These are phyloP conservation scores for Termitomyces sp. DNA, from an alignment of 768 basidiomycete species.

Conservation along the genomic window DNA sequence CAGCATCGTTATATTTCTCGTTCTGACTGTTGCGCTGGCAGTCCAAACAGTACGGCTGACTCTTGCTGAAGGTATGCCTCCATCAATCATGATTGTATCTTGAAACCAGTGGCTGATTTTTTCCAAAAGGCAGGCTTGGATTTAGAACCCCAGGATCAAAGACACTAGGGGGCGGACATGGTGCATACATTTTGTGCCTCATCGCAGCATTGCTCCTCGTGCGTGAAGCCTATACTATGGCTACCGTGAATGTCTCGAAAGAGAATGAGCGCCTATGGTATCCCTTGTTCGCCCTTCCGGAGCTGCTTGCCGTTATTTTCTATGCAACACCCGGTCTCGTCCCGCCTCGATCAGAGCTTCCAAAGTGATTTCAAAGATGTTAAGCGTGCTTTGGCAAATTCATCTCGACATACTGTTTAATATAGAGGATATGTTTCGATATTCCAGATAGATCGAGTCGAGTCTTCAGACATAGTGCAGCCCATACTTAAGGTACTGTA, in stretches of 20 bases:
- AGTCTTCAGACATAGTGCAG: neutral
- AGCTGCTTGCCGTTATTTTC: conserved; percentile 30
- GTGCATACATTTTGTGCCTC: conserved; percentile 23
- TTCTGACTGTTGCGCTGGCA: conserved; percentile 28
- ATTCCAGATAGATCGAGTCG: neutral
- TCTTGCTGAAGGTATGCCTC: conserved; percentile 11
- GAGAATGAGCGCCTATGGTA: conserved; percentile 36
- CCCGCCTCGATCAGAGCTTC: conserved; percentile 28
- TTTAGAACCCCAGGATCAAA: neutral
- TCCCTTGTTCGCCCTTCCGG: conserved; percentile 33
- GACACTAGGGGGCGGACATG: conserved; percentile 23
- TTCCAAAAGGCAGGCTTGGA: neutral
- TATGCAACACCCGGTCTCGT: conserved; percentile 31
- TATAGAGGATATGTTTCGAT: neutral
- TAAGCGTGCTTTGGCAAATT: neutral
- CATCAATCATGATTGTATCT: conserved; percentile 9
- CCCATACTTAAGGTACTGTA: neutral
- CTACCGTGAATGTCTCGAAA: conserved; percentile 21
- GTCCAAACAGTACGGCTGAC: conserved; percentile 23
- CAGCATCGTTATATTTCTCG: conserved; percentile 32
- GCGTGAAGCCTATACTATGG: conserved; percentile 31
- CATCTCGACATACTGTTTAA: neutral
- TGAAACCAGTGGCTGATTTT: neutral
- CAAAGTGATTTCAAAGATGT: conserved; percentile 10
- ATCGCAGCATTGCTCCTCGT: conserved; percentile 32